Base-by-base conservation (phyloP, 139 green algal genomes). In the Mesostigma viride region DNA sequence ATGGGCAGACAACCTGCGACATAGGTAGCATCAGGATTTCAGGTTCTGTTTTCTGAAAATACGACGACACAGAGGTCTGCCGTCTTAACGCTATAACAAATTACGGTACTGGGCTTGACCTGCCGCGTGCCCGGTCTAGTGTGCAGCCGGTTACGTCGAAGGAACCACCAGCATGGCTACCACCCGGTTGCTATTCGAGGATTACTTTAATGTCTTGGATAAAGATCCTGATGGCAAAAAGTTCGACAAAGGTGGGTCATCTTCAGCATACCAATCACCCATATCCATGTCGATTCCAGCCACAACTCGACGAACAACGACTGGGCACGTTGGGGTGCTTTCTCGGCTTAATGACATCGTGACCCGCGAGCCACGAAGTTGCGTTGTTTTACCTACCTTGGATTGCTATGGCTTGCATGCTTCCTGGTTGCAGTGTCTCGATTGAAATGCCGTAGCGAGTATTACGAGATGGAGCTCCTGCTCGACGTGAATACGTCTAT, bases 171-270 rank as follows among this genome's bases (percentile, higher is more conserved):
- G n/a, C n/a, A n/a, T n/a, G n/a, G n/a, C n/a, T n/a, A n/a, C n/a
- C n/a, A n/a, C n/a, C n/a, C n/a, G n/a, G n/a, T n/a, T 53, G 40
- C 69, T 94, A 31, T 88, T 96, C 33, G 85, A 97, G 40, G 91
- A 97, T 61, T 89, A 92, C 17, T 97, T 97, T 67, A 86, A 95
- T 63, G 78, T 96, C 0, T 36, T 82, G 14, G 82, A 86, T 5
- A 83, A 81, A n/a, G 90, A 97, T 64, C 86, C 87, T 1, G 90
- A 95, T 57, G 89, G 88, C 57, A 97, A 95, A 76, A 94, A 94
- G 60, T 97, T 97, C 64, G 91, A 97, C 72, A 91, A 87, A 82
- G 90, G 89, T 96, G 48, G n/a, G 77, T 67, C 8, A 22, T 30
- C 14, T 11, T 5, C 3, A 24, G 8, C 8, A 14, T 14, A 31